Base-by-base conservation (phyloP, 169 alveolate genomes). In the Cryptosporidium tyzzeri region DNA sequence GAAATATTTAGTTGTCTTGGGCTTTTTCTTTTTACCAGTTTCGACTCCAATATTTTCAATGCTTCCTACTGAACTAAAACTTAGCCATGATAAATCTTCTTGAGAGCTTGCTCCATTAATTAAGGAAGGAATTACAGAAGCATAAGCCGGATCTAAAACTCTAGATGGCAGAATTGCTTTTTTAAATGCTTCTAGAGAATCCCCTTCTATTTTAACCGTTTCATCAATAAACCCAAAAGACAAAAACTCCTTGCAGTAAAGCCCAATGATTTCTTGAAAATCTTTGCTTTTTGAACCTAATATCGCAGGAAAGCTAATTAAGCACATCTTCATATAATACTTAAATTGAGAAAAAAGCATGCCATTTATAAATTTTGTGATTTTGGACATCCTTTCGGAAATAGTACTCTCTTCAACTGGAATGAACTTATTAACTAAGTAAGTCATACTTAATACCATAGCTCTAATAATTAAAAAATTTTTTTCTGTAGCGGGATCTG, bases 191-290 rank as follows among this genome's bases (percentile, higher is more conserved):
- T 35, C 41, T 29, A 62, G 18, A 62, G 23, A 37, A 21, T 23
- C 58, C 18, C 68, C 45, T 31, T 29, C 4, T 10, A 55, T 0
- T 26, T 26, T 35, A 9, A 44, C 26, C 8, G 7, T 39, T 35
- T 80, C 89, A 48, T 80, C 59, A 41, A 80, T 80, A 45, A 62
- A 61, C 8, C 89, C 89, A 8, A 65, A 2, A 23, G 89, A 80
- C 14, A 80, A 29, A 31, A 80, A n/a, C 5, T 67, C 75, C 8
- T 59, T 48, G 70, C 89, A 80, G 26, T 41, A 62, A 1, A 41
- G 33, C 6, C 26, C 69, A 31, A 21, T 0, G 18, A 48, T 4
- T n/a, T 26, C 35, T 55, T 26, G 29, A 26, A 23, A 26, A 16
- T 3, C 12, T 55, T 26, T 55, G 37, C 35, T 55, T n/a, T 55